Base-by-base conservation (phyloP, 208 protist species). In the Trypanosomatidae sp. region DNA sequence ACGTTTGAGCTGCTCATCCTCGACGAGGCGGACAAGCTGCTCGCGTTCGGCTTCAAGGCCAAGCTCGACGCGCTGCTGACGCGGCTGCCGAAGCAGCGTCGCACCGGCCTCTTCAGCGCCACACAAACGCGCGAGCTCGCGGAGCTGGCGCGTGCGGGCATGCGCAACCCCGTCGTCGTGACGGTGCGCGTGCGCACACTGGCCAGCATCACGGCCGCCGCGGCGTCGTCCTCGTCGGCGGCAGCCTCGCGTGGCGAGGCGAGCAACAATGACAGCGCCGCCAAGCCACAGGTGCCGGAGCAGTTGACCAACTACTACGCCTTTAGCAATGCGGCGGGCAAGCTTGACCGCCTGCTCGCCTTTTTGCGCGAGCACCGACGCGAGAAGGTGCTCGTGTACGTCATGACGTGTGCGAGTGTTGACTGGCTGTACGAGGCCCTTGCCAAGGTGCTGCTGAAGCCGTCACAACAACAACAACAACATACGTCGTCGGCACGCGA, bases 11-110 rank as follows among this genome's bases (percentile, higher is more conserved):
- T 96, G 18, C 78, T 96, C 48, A 73, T 97, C 33, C 56, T 97
- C 2, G 92, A 97, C 37, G 92, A 97, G 62, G 92, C 89, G 11
- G 92, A 97, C 37, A 87, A 88, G 45, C 61, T 97, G 28, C 73
- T 97, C 6, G 80, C 88, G 55, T 90, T 95, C 52, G 92, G 92
- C 28, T 97, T 97, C 66, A 82, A 82, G 66, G 69, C 72, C 24
- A 88, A 96, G 53, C 57, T 97, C 4, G 83, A 97, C 48, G 72
- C 69, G 5, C 76, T 96, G 21, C 64, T 96, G 19, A 77, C 73
- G 40, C 77, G 86, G 8, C 63, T 97, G 16, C 88, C 88, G 19
- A 87, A 81, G 66, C 88, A 96, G 60, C 64, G 88, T 20, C 81
- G 88, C 41, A 96, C 88, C 7, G 88, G 83, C 2, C 60, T 96